These are phyloP conservation scores for Medicago ruthenica DNA, from an alignment of 306 rosid genomes.

Conservation along the genomic window DNA sequence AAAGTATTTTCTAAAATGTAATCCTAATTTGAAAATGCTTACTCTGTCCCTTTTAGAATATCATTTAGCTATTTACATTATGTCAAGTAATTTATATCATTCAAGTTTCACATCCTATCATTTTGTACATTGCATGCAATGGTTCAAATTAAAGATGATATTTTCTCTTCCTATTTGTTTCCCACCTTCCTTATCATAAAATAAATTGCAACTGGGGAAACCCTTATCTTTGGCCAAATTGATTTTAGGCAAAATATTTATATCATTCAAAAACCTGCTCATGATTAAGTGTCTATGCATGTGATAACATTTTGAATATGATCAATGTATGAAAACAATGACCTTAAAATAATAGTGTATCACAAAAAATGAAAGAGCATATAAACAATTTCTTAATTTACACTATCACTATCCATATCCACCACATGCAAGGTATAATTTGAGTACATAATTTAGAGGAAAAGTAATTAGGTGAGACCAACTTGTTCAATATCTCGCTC, in stretches of 20 bases:
- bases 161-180: neutral
- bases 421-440: neutral
- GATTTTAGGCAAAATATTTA: neutral
- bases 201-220: too few relatives aligned
- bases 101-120: neutral
- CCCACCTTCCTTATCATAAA: too few relatives aligned
- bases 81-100: too few relatives aligned
- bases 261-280: neutral
- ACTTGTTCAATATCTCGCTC: constrained; percentile 82
- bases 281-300: neutral
- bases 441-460: neutral
- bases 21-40: too few relatives aligned
- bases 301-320: constrained; percentile 1
- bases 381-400: constrained; percentile 8
- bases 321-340: neutral
- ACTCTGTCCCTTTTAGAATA: too few relatives aligned
- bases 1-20: too few relatives aligned
- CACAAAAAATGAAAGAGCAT: neutral
- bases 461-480: constrained; percentile 43
- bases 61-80: too few relatives aligned
- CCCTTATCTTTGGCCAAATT: neutral
- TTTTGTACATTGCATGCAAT: neutral
- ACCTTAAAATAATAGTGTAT: neutral
- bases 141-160: neutral
- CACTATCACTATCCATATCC: constrained; percentile 20